These are phyloP conservation scores for Trichophyton schoenleinii DNA, from an alignment of 2,329 filamentous ascomycete species.

Conservation along the genomic window DNA sequence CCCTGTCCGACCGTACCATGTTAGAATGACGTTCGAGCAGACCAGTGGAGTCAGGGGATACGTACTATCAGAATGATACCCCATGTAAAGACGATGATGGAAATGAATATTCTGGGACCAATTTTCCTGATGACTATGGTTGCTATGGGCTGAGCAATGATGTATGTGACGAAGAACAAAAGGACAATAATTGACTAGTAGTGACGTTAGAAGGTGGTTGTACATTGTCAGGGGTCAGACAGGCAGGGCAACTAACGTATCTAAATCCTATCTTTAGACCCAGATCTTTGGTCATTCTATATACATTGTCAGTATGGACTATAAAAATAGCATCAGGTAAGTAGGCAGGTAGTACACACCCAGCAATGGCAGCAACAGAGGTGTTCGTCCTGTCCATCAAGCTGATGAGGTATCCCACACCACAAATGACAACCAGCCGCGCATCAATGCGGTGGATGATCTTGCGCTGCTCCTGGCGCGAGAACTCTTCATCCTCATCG, in stretches of 20 bases:
- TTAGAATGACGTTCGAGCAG: neutral
- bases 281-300: conserved; percentile 18
- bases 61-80: conserved; percentile 16
- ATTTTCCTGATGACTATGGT: conserved; percentile 55
- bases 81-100: conserved; percentile 16
- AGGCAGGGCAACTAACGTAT: conserved; percentile 13
- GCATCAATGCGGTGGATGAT: conserved; percentile 60
- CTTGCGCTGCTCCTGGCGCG: conserved; percentile 48
- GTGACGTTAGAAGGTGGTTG: neutral
- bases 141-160: conserved; percentile 58
- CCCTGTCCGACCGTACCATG: conserved; percentile 5
- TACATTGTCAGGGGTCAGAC: neutral
- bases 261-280: conserved; percentile 19
- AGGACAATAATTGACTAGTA: conserved; percentile 50
- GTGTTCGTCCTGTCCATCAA: conserved; percentile 72
- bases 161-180: conserved; percentile 63
- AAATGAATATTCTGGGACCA: conserved; percentile 32
- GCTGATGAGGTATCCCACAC: conserved; percentile 59
- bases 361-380: conserved; percentile 60
- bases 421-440: conserved; percentile 49
- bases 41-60: neutral
- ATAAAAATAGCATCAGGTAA: no score
- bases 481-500: conserved; percentile 30
- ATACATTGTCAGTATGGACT: neutral
- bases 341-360: conserved; percentile 19